These are phyloP conservation scores for Cladophialophora chaetospira DNA, from an alignment of 2,329 filamentous ascomycete species.

Conservation along the genomic window DNA sequence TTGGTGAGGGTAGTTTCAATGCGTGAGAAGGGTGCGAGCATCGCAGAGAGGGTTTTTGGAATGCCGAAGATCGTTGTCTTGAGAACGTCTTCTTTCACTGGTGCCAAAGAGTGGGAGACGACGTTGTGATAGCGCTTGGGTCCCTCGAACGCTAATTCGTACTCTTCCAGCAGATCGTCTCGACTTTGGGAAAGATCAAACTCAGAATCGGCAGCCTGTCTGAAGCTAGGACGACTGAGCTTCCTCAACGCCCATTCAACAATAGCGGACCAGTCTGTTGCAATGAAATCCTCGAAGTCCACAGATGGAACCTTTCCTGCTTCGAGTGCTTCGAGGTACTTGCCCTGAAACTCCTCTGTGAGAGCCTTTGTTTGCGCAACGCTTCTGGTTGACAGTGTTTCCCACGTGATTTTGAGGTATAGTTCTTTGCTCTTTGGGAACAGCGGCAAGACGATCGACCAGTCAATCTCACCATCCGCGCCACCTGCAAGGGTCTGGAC, in stretches of 20 bases:
- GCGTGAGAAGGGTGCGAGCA: slow-evolving; percentile 4
- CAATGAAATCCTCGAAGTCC: slow-evolving; percentile 46
- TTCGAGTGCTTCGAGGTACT: slow-evolving; percentile 49
- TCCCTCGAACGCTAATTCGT: slow-evolving; percentile 44
- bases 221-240: slow-evolving; percentile 43
- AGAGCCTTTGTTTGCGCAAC: slow-evolving; percentile 46
- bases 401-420: slow-evolving; percentile 45
- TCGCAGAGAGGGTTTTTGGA: background rate
- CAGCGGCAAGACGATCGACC: slow-evolving; percentile 45
- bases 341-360: slow-evolving; percentile 50
- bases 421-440: slow-evolving; percentile 45
- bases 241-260: slow-evolving; percentile 50
- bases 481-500: slow-evolving; percentile 50
- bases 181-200: slow-evolving; percentile 46
- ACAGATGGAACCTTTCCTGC: slow-evolving; percentile 46
- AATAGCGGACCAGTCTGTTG: slow-evolving; percentile 50
- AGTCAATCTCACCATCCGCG: slow-evolving; percentile 46
- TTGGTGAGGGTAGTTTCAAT: slow-evolving; percentile 11
- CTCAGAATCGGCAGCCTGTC: slow-evolving; percentile 36
- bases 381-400: slow-evolving; percentile 40
- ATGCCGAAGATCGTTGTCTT: slow-evolving; percentile 41
- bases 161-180: slow-evolving; percentile 45
- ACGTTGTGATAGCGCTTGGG: slow-evolving; percentile 39
- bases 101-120: slow-evolving; percentile 30
- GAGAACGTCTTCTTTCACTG: slow-evolving; percentile 39